Evolutionary conservation across 768 basidiomycete species (phyloP), one percentile per base, ranked within the genome.

Genomic region (Calocybe gangraenosa): DNA sequence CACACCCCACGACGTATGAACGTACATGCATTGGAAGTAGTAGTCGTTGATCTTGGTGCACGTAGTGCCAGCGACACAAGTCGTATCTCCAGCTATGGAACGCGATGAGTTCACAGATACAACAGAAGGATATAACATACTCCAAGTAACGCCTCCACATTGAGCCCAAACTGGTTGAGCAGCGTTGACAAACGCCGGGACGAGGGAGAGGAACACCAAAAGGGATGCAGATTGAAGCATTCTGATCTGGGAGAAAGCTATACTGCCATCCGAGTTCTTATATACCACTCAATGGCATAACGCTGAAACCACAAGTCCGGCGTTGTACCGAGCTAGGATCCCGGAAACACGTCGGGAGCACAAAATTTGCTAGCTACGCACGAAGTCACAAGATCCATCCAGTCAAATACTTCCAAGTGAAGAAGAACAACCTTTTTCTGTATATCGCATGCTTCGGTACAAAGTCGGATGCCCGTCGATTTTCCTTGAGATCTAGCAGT

Each of bases 61-160:
- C 28, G 51, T 54, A 10, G 64, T 49, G 10, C 69, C 70, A 40
- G 68, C 47, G n/a, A 57, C 69, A 44, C 70, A 71, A 32, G 67
- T 68, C 14, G 65, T 70, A 15, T 62, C 60, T 22, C 71, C 70
- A 47, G 55, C 71, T 73, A 22, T 23, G 37, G 19, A 19, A 37
- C 7, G n/a, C 34, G 38, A 32, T 17, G n/a, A 42, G 13, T 53
- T 55, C 59, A 60, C 13, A 36, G 21, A 11, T 17, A 19, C 18
- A 38, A 19, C 9, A 20, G 10, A 23, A n/a, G 35, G 20, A 23
- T 17, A 10, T 6, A n/a, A 65, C 74, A 48, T 60, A 78, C 75
- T 61, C 74, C 75, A 76, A 44, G 60, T 63, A 44, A 65, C 65
- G 33, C 77, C 78, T 58, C 78, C 77, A 53, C 79, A 82, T 54